Evolutionary conservation across 345 rosid genomes (phyloP).

Genomic region (Murraya paniculata): DNA sequence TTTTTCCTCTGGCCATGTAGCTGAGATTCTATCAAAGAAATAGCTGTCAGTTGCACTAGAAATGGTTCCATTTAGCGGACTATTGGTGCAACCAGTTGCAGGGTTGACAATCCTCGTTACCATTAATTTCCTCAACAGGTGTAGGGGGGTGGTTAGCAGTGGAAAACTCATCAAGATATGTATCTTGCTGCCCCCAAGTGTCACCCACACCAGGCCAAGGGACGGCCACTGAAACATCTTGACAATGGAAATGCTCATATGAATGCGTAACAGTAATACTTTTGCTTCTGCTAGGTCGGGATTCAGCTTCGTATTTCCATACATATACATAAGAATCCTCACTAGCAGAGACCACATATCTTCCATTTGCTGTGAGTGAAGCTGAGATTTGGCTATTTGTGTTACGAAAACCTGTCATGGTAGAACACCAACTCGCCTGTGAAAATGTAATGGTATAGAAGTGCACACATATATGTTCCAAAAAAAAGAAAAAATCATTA

Average conservation of each 20-base stretch:
- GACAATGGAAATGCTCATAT: constrained; percentile 86
- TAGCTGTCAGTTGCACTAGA: constrained; percentile 78
- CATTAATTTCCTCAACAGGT: constrained; percentile 55
- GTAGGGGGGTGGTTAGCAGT: constrained; percentile 82
- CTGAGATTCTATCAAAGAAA: constrained; percentile 84
- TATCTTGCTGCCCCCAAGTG: constrained; percentile 43
- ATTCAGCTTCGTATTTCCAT: constrained; percentile 86
- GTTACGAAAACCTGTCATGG: constrained; percentile 79
- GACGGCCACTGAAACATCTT: constrained; percentile 79
- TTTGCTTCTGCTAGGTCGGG: constrained; percentile 71
- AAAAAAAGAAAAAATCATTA: too few relatives aligned
- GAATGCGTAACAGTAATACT: constrained; percentile 61
- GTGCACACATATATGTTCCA: neutral
- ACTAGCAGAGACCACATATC: constrained; percentile 84
- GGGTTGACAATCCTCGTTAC: constrained; percentile 40
- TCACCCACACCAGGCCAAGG: constrained; percentile 88
- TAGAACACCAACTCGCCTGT: constrained; percentile 9
- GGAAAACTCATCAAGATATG: constrained; percentile 48
- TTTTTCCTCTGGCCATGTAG: constrained; percentile 94
- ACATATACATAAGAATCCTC: constrained; percentile 94
- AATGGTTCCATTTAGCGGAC: constrained; percentile 71
- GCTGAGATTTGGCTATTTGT: constrained; percentile 90
- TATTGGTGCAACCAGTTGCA: constrained; percentile 37
- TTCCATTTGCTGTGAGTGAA: constrained; percentile 73
- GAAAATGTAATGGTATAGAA: constrained; percentile 13